phyloP scores from a whole-genome alignment of 768 basidiomycete genomes.

The Auriscalpium orientale region DNA sequence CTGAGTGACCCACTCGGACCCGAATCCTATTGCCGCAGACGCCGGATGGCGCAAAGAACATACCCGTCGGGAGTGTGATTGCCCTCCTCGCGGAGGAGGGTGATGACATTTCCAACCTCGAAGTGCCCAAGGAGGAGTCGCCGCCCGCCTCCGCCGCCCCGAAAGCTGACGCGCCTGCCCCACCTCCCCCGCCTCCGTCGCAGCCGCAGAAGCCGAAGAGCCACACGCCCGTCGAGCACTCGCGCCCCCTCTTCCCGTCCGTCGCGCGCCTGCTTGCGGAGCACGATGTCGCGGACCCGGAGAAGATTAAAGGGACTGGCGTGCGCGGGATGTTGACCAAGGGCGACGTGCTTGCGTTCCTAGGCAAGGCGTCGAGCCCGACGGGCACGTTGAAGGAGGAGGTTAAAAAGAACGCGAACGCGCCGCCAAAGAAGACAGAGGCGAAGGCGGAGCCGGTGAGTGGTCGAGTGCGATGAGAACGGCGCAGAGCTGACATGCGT shows the following conservation, averaged over 20 bases:
- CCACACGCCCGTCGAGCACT: constrained; percentile 38
- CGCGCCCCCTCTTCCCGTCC: constrained; percentile 81
- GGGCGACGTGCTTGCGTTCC: constrained; percentile 83
- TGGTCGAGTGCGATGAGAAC: not conserved
- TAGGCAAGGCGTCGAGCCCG: constrained; percentile 78
- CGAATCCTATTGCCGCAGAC: constrained; percentile 31
- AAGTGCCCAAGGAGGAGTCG: constrained; percentile 42
- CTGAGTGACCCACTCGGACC: not conserved
- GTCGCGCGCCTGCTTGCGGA: constrained; percentile 76
- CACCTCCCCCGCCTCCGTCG: constrained; percentile 22
- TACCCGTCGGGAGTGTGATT: constrained; percentile 84
- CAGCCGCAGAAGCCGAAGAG: constrained; percentile 22
- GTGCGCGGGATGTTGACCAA: constrained; percentile 92
- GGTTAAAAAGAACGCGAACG: constrained; percentile 12
- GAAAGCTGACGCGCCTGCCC: constrained; percentile 24
- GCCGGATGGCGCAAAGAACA: constrained; percentile 73
- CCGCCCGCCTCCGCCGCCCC: constrained; percentile 1
- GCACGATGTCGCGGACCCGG: constrained; percentile 47
- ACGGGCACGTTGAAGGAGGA: constrained; percentile 63
- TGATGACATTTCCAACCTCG: constrained; percentile 85
- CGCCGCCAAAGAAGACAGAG: constrained; percentile 24
- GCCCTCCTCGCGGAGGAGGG: constrained; percentile 94
- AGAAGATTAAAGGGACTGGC: constrained; percentile 80
- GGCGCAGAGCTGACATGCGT: not conserved
- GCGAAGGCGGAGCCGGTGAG: constrained; percentile 28